Conservation (phyloP, 1,284 basidiomycete genomes). For the Leucoagaricus sp. region DNA sequence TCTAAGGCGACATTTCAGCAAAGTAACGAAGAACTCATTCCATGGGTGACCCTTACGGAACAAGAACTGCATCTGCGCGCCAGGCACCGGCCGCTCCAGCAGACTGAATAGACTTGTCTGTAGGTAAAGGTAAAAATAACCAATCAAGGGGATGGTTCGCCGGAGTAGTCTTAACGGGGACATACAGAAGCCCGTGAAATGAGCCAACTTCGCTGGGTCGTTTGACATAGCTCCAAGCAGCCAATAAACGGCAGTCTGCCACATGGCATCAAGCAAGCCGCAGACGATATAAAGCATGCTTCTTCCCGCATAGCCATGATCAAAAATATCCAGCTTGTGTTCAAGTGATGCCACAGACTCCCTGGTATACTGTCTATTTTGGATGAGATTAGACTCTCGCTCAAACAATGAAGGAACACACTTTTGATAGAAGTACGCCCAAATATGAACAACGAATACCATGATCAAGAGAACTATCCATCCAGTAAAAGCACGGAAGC, state of each 20-base stretch:
- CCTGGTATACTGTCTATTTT: conserved; percentile 61
- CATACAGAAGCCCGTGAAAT: conserved; percentile 54
- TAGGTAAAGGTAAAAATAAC: background rate
- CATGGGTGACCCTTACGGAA: conserved; percentile 44
- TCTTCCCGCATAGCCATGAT: conserved; percentile 50
- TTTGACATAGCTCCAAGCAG: conserved; percentile 63
- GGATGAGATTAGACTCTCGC: background rate
- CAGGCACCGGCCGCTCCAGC: conserved; percentile 55
- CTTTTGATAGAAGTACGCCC: conserved; percentile 74
- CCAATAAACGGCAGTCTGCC: conserved; percentile 63
- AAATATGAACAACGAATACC: conserved; percentile 69
- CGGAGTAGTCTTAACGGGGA: conserved; percentile 17
- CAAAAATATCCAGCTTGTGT: conserved; percentile 55
- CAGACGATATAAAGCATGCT: conserved; percentile 64
- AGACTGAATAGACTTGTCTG: conserved; percentile 58
- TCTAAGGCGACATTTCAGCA: conserved; percentile 24
- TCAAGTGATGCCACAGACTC: conserved; percentile 38
- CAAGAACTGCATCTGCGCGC: conserved; percentile 47
- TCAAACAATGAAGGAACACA: conserved; percentile 26
- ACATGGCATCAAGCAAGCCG: conserved; percentile 59
- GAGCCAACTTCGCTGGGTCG: conserved; percentile 56
- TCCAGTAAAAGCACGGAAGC: conserved; percentile 62
- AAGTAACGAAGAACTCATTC: background rate
- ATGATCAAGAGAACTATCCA: conserved; percentile 60
- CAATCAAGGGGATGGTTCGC: background rate